Percentiles rank a stretch among this genome's conserved stretches.
Conservation (phyloP, 2,329 filamentous ascomycete genomes). For the Rutstroemia sp. region DNA sequence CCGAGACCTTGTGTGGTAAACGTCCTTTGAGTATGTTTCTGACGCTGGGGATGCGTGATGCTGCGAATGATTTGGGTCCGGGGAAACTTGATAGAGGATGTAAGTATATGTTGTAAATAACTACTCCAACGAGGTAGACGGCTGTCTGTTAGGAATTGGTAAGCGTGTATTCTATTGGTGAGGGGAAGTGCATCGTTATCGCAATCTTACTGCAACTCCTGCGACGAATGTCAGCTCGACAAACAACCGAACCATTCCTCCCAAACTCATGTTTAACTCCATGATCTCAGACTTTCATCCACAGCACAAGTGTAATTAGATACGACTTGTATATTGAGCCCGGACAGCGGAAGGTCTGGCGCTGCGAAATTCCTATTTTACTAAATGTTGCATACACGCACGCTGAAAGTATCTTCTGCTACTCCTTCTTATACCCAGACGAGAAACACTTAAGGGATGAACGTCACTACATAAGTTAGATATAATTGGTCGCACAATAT, state of each 20-base stretch:
- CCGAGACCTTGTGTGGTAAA: constrained; percentile 1
- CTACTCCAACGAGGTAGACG: not conserved
- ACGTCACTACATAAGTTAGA: too few relatives aligned
- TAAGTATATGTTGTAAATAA: constrained; percentile 15
- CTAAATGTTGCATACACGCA: too few relatives aligned
- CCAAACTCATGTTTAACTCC: not conserved
- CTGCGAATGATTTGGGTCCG: constrained; percentile 22
- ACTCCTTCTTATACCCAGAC: too few relatives aligned
- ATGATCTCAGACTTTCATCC: not conserved
- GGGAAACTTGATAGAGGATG: constrained; percentile 29
- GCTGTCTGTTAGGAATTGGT: not conserved
- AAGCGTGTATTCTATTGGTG: not conserved
- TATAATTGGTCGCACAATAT: too few relatives aligned
- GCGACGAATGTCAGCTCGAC: not conserved
- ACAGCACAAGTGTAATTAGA: too few relatives aligned
- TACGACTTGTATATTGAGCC: too few relatives aligned
- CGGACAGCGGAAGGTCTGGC: too few relatives aligned
- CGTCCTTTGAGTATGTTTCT: not conserved
- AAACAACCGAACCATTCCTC: not conserved
- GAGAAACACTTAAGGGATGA: too few relatives aligned
- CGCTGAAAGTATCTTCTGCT: too few relatives aligned
- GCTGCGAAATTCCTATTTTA: too few relatives aligned
- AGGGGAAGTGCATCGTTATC: too few relatives aligned
- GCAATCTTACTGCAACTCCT: not conserved
- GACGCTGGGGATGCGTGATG: constrained; percentile 7